These are phyloP conservation scores for Sergeia podlipaevii DNA, from an alignment of 208 protist species.

Conservation along the genomic window DNA sequence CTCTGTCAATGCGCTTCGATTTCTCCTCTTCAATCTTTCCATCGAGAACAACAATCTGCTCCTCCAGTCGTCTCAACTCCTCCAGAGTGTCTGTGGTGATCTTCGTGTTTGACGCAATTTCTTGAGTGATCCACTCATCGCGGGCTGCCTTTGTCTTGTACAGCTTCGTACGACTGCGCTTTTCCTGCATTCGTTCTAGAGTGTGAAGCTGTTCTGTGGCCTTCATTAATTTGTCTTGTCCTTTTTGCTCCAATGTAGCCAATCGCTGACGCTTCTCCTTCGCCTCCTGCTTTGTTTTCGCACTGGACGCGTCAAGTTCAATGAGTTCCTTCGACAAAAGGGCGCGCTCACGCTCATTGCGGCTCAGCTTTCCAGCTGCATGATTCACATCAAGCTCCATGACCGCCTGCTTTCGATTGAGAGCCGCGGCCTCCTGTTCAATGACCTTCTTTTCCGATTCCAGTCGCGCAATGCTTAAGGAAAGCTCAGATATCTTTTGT, in stretches of 20 bases:
- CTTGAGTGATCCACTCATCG: slow-evolving; percentile 83
- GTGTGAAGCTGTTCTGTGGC: slow-evolving; percentile 39
- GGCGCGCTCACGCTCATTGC: slow-evolving; percentile 41
- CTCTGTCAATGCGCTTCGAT: slow-evolving; percentile 23
- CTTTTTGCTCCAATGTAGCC: slow-evolving; percentile 21
- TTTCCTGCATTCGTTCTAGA: slow-evolving; percentile 83
- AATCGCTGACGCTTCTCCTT: slow-evolving; percentile 30
- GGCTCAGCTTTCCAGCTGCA: slow-evolving; percentile 24
- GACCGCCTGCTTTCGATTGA: slow-evolving; percentile 64
- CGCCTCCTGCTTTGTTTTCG: slow-evolving; percentile 22
- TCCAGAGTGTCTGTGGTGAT: slow-evolving; percentile 36
- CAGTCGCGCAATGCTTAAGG: slow-evolving; percentile 33
- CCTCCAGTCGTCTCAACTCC: slow-evolving; percentile 32
- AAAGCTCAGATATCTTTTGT: slow-evolving; percentile 32
- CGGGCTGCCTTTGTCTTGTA: slow-evolving; percentile 90
- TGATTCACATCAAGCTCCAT: slow-evolving; percentile 59
- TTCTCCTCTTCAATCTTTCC: slow-evolving; percentile 15
- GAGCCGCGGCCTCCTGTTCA: slow-evolving; percentile 43
- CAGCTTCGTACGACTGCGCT: slow-evolving; percentile 82
- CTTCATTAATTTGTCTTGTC: slow-evolving; percentile 27
- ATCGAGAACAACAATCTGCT: slow-evolving; percentile 23
- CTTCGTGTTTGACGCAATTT: slow-evolving; percentile 72
- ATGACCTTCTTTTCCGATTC: slow-evolving; percentile 49
- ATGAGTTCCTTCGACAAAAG: slow-evolving; percentile 52
- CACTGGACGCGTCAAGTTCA: slow-evolving; percentile 40